Conservation (phyloP, 2,329 filamentous ascomycete genomes). For the Didymella exigua region DNA sequence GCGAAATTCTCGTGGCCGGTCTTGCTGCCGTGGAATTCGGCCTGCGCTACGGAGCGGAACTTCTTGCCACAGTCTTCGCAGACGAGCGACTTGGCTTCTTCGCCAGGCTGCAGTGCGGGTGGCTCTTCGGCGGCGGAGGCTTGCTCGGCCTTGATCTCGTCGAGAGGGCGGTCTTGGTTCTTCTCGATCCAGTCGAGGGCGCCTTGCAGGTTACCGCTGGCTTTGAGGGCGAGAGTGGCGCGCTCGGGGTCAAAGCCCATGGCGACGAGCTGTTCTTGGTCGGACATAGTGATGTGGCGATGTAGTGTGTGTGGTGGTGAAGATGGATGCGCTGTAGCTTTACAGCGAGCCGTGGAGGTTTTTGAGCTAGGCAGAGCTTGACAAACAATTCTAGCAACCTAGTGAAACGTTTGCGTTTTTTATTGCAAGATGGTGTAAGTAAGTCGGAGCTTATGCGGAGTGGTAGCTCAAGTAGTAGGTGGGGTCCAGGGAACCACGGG, state of each 20-base stretch:
- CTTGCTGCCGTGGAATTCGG: conserved; percentile 89
- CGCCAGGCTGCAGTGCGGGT: conserved; percentile 71
- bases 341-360: background rate
- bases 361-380: background rate
- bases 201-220: conserved; percentile 78
- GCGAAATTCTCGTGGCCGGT: conserved; percentile 90
- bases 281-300: conserved; percentile 50
- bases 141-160: conserved; percentile 69
- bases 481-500: conserved; percentile 11
- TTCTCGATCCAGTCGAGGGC: conserved; percentile 94
- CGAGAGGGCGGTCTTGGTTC: conserved; percentile 84
- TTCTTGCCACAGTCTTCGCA: conserved; percentile 96
- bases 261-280: conserved; percentile 66
- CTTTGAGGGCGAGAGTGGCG: conserved; percentile 82
- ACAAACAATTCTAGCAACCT: background rate
- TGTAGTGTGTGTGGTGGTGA: conserved; percentile 9
- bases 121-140: conserved; percentile 56
- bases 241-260: conserved; percentile 84
- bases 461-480: conserved; percentile 14
- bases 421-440: background rate
- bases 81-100: conserved; percentile 77
- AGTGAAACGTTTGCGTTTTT: background rate
- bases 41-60: conserved; percentile 80
- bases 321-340: background rate
- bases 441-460: conserved; percentile 9